These are phyloP conservation scores for Ophiocordyceps unilateralis DNA, from an alignment of 2,329 filamentous ascomycete species.

Conservation along the genomic window DNA sequence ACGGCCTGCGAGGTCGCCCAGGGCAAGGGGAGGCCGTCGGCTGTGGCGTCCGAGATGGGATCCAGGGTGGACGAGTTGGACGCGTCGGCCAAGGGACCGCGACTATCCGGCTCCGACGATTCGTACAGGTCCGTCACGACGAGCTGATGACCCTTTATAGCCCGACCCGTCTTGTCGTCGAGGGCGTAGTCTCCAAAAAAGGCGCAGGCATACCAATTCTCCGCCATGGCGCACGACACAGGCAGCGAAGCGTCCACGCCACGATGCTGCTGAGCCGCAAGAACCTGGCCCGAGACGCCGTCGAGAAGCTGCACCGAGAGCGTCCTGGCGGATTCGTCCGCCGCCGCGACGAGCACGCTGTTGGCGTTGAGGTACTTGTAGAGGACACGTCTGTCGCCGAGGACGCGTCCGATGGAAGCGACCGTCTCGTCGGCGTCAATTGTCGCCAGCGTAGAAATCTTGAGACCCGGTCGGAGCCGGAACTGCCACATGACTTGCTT, in stretches of 20 bases:
- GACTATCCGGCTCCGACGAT: conserved; percentile 65
- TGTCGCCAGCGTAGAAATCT: conserved; percentile 49
- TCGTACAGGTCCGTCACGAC: conserved; percentile 82
- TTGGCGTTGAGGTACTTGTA: conserved; percentile 97
- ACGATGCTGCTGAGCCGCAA: conserved; percentile 52
- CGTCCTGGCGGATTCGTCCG: conserved; percentile 37
- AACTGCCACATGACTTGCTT: conserved; percentile 56
- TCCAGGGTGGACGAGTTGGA: conserved; percentile 64
- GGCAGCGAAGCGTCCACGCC: conserved; percentile 59
- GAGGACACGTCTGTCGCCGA: conserved; percentile 79
- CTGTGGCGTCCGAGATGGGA: conserved; percentile 38
- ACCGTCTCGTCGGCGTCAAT: conserved; percentile 67
- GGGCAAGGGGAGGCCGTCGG: conserved; percentile 38
- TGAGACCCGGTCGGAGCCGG: conserved; percentile 44
- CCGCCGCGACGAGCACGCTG: conserved; percentile 56
- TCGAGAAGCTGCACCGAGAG: conserved; percentile 70
- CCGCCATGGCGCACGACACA: conserved; percentile 63
- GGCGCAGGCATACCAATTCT: conserved; percentile 92
- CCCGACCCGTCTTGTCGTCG: conserved; percentile 31
- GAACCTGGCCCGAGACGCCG: conserved; percentile 64
- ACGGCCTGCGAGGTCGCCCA: conserved; percentile 67
- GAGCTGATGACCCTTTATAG: conserved; percentile 70
- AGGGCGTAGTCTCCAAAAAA: conserved; percentile 48
- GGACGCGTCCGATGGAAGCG: conserved; percentile 84
- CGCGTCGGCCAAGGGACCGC: conserved; percentile 55